Evolutionary conservation across 192 early-diverging fungal genomes (phyloP).

Genomic region (Backusella australiensis): DNA sequence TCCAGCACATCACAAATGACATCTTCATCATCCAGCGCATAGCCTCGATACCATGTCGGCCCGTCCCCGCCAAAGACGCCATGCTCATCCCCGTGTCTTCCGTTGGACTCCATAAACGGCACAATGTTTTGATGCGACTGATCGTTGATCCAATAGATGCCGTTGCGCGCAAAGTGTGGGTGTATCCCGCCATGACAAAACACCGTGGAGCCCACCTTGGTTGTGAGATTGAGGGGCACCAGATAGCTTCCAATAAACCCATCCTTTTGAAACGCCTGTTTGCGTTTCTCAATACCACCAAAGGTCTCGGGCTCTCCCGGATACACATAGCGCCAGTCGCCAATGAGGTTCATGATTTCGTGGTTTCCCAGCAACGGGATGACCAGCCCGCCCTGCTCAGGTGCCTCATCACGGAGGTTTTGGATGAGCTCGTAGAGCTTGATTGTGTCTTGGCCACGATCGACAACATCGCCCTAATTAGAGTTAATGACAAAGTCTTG

Average conservation of each 20-base stretch:
- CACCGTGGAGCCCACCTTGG: constrained; percentile 48
- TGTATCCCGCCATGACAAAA: constrained; percentile 65
- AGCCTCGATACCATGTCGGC: constrained; percentile 57
- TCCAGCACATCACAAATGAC: constrained; percentile 45
- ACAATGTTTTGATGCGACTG: constrained; percentile 33
- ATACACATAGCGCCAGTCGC: constrained; percentile 60
- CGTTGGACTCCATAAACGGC: constrained; percentile 21
- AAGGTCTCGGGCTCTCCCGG: constrained; percentile 52
- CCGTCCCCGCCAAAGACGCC: constrained; percentile 35
- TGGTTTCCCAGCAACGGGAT: constrained; percentile 51
- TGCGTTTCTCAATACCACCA: constrained; percentile 43
- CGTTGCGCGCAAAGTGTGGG: constrained; percentile 22
- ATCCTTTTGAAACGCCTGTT: constrained; percentile 42
- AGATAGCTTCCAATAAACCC: constrained; percentile 56
- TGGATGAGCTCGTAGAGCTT: constrained; percentile 59
- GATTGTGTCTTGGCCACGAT: constrained; percentile 73
- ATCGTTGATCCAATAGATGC: constrained; percentile 51
- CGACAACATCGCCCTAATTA: constrained; percentile 69
- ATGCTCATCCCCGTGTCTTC: constrained; percentile 19
- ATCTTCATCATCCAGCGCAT: constrained; percentile 49
- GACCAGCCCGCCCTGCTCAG: constrained; percentile 45
- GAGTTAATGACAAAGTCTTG: background rate
- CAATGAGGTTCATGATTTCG: constrained; percentile 63
- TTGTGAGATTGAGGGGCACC: constrained; percentile 41
- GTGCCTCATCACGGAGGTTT: constrained; percentile 56